These are phyloP conservation scores for Tetrahymena malaccensis DNA, from an alignment of 73 alveolate species.

Conservation along the genomic window DNA sequence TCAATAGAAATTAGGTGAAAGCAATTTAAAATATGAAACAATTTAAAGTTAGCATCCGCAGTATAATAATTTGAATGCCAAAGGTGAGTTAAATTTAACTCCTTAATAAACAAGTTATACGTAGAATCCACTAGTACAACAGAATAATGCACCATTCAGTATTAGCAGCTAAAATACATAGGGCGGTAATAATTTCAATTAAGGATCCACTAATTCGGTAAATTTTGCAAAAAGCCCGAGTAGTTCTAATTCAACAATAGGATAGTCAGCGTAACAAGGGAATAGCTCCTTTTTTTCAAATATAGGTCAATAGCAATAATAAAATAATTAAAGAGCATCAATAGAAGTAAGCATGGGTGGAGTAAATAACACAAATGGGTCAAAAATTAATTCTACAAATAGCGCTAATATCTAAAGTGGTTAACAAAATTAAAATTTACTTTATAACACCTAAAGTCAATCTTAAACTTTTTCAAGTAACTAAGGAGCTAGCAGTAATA, in stretches of 20 bases:
- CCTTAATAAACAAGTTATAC: neutral
- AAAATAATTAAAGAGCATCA: neutral
- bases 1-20: neutral
- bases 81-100: neutral
- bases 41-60: neutral
- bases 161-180: neutral
- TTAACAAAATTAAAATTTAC: neutral
- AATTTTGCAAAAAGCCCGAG: neutral
- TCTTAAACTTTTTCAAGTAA: neutral
- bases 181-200: neutral
- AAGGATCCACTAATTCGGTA: neutral
- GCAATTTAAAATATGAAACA: neutral
- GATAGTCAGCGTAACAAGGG: neutral
- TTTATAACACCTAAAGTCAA: neutral
- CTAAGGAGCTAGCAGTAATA: neutral
- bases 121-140: neutral
- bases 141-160: neutral
- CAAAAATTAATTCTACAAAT: neutral
- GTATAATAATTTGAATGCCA: neutral
- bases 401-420: neutral
- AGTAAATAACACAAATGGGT: neutral
- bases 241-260: neutral
- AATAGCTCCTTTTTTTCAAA: neutral
- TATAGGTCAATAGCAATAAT: neutral
- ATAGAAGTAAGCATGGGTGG: neutral